These are phyloP conservation scores for Spizellomyces sp. DNA, from an alignment of 192 early-diverging fungal genomes.

Conservation along the genomic window DNA sequence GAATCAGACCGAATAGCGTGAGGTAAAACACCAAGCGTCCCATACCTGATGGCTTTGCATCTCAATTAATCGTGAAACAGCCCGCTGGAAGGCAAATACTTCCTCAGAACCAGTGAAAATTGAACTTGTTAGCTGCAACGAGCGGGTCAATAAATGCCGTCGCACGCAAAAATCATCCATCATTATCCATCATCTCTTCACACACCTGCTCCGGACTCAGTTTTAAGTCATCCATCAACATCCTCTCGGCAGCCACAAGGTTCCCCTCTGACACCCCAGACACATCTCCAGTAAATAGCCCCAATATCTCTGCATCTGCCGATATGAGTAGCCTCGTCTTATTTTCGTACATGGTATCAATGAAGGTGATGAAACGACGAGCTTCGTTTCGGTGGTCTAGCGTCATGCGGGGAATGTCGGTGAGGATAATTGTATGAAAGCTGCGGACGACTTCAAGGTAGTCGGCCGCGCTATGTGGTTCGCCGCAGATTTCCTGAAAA, in stretches of 20 bases:
- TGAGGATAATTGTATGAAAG: conserved; percentile 78
- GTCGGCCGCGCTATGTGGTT: conserved; percentile 74
- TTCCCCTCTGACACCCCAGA: conserved; percentile 26
- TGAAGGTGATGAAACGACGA: conserved; percentile 88
- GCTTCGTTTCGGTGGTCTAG: conserved; percentile 81
- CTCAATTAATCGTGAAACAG: conserved; percentile 87
- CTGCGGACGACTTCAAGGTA: conserved; percentile 80
- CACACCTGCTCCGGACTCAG: conserved; percentile 42
- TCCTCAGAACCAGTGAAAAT: conserved; percentile 90
- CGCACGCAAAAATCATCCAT: background rate
- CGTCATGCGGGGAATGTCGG: conserved; percentile 60
- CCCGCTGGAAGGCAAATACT: conserved; percentile 93
- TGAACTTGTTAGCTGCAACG: conserved; percentile 50
- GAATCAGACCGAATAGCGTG: background rate
- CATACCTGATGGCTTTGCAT: conserved; percentile 63
- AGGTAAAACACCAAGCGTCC: background rate
- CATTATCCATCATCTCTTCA: background rate
- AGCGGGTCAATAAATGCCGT: background rate
- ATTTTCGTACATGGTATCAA: conserved; percentile 91
- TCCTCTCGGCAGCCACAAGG: conserved; percentile 51
- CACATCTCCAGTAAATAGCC: conserved; percentile 74
- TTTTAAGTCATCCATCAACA: conserved; percentile 66
- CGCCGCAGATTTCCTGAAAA: conserved; percentile 79
- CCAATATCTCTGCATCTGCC: conserved; percentile 67
- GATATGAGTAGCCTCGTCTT: conserved; percentile 65